Evolutionary conservation across 2,329 filamentous ascomycete species (phyloP).

Genomic region (Seiridium cupressi): DNA sequence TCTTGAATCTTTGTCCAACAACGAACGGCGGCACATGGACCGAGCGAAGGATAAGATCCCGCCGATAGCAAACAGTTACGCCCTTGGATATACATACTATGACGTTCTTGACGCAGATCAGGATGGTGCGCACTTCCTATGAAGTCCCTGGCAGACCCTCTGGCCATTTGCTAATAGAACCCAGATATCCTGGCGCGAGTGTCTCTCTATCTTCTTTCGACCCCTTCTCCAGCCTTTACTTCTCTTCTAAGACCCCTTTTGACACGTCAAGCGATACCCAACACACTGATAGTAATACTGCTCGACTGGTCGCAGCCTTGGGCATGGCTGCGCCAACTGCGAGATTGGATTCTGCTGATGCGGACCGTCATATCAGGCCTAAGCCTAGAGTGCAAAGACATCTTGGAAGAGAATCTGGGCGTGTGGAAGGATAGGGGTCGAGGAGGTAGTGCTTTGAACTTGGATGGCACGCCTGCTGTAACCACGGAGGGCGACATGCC

Average conservation of each 20-base stretch:
- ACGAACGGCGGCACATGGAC: constrained; percentile 54
- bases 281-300: constrained; percentile 87
- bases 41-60: constrained; percentile 60
- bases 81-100: constrained; percentile 91
- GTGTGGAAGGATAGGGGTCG: constrained; percentile 76
- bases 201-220: constrained; percentile 85
- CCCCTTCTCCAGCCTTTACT: constrained; percentile 78
- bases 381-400: constrained; percentile 72
- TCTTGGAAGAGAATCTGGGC: constrained; percentile 83
- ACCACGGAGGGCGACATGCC: constrained; percentile 65
- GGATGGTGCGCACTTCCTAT: constrained; percentile 61
- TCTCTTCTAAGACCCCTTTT: constrained; percentile 81
- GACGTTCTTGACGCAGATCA: constrained; percentile 92
- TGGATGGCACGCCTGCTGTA: constrained; percentile 60
- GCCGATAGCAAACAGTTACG: constrained; percentile 87
- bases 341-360: constrained; percentile 85
- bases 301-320: constrained; percentile 95
- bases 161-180: constrained; percentile 2
- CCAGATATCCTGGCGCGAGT: constrained; percentile 85
- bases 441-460: constrained; percentile 58
- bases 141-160: constrained; percentile 12
- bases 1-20: constrained; percentile 61
- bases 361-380: constrained; percentile 73
- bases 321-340: constrained; percentile 84
- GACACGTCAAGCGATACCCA: constrained; percentile 77